These are phyloP conservation scores for Aspergillus felis DNA, from an alignment of 2,329 filamentous ascomycete species.

Conservation along the genomic window DNA sequence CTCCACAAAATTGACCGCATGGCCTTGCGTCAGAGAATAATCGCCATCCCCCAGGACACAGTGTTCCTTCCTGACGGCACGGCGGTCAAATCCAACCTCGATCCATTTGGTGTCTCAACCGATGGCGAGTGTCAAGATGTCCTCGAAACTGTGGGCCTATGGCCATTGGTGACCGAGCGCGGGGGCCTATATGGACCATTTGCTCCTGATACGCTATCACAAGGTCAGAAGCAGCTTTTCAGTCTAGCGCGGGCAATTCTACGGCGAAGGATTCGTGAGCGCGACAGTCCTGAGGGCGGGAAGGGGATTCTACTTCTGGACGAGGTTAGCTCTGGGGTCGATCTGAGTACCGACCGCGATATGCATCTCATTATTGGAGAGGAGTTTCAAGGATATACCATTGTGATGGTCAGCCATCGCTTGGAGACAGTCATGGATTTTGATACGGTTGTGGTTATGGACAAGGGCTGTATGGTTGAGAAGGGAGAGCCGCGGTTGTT, in stretches of 20 bases:
- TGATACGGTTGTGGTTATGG: neutral
- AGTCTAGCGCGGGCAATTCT: conserved; percentile 47
- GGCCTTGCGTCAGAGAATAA: no score
- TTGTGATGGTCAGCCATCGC: conserved; percentile 49
- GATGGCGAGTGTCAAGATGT: no score
- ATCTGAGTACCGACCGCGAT: conserved; percentile 48
- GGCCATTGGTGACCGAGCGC: conserved; percentile 3
- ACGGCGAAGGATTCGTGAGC: no score
- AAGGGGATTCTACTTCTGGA: conserved; percentile 24
- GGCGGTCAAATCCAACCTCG: no score
- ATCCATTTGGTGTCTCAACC: no score
- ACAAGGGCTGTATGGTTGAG: neutral
- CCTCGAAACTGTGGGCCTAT: no score
- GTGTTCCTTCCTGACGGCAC: no score
- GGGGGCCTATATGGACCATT: conserved; percentile 40
- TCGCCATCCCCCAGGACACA: no score
- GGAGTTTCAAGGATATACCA: conserved; percentile 49
- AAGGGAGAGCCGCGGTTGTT: neutral
- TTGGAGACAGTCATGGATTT: neutral
- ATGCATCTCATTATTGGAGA: conserved; percentile 49
- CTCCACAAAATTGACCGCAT: no score
- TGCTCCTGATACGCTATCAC: conserved; percentile 34
- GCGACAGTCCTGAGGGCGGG: neutral
- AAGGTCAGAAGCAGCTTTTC: conserved; percentile 51
- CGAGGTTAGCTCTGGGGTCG: conserved; percentile 35